These are phyloP conservation scores for Rhypophila decipiens DNA, from an alignment of 495 filamentous ascomycete genomes.

Conservation along the genomic window DNA sequence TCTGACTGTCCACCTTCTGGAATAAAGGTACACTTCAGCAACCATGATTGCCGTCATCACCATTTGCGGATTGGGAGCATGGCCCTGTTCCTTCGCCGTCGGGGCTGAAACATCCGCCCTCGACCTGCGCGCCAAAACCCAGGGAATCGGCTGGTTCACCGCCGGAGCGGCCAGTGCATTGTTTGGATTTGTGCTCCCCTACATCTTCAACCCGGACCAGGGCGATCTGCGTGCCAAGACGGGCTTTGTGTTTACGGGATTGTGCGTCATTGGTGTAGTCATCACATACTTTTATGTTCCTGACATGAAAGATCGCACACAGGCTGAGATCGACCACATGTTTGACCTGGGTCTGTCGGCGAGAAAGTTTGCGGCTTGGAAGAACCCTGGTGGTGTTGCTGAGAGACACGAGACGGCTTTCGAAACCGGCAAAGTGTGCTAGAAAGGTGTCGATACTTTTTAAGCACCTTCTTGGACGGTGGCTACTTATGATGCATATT, in stretches of 20 bases:
- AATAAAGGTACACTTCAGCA: background rate
- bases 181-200: conserved; percentile 20
- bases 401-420: too few relatives aligned
- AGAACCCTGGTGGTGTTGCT: conserved; percentile 2
- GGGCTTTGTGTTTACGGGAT: conserved; percentile 18
- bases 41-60: conserved; percentile 13
- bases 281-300: conserved; percentile 1
- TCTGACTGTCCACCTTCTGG: background rate
- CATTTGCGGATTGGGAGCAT: conserved; percentile 13
- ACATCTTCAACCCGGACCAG: conserved; percentile 25
- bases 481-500: too few relatives aligned
- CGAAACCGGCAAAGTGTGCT: too few relatives aligned
- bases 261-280: conserved; percentile 1
- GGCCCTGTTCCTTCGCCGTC: conserved; percentile 15
- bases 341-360: conserved; percentile 2
- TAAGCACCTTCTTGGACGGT: too few relatives aligned
- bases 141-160: conserved; percentile 15
- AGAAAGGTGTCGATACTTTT: too few relatives aligned
- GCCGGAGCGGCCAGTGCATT: conserved; percentile 13
- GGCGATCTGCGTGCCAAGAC: conserved; percentile 24
- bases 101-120: conserved; percentile 20
- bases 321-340: background rate
- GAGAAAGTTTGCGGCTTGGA: background rate
- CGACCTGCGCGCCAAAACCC: conserved; percentile 21
- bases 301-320: conserved; percentile 9